These are phyloP conservation scores for Syncephalastrum contaminatum DNA, from an alignment of 371 early-diverging fungal genomes.

Conservation along the genomic window DNA sequence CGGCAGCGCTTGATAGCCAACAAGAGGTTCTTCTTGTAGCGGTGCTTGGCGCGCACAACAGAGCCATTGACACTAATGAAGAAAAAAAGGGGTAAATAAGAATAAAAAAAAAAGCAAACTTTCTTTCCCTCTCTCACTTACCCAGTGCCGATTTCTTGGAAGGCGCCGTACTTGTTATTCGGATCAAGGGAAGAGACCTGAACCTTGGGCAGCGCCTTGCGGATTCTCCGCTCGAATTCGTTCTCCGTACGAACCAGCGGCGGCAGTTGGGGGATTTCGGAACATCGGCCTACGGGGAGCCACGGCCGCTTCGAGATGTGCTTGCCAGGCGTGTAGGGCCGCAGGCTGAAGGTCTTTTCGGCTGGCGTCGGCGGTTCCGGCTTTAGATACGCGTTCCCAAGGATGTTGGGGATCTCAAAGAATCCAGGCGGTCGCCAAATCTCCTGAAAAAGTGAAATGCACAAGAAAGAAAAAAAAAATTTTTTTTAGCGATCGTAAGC, in stretches of 20 bases:
- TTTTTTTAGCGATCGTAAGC: too few relatives aligned
- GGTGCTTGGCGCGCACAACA: constrained; percentile 35
- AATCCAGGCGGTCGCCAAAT: constrained; percentile 48
- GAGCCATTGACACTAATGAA: constrained; percentile 42
- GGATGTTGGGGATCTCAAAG: constrained; percentile 49
- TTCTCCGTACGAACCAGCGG: constrained; percentile 41
- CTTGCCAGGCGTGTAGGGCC: constrained; percentile 33
- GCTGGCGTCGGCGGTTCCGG: constrained; percentile 25
- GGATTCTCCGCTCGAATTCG: constrained; percentile 39
- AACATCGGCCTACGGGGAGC: constrained; percentile 33
- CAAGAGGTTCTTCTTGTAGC: constrained; percentile 26
- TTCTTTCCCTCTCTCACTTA: constrained; percentile 6
- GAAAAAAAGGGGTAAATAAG: background rate
- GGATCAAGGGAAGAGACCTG: constrained; percentile 38
- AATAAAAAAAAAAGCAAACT: background rate
- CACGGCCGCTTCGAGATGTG: constrained; percentile 46
- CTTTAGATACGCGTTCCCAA: constrained; percentile 44
- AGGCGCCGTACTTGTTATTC: constrained; percentile 28
- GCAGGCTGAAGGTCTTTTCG: constrained; percentile 24
- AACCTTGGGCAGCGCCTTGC: constrained; percentile 38
- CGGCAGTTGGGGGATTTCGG: constrained; percentile 45
- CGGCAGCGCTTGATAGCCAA: constrained; percentile 50
- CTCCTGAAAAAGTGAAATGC: constrained; percentile 17
- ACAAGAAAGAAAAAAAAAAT: background rate
- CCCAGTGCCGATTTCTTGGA: constrained; percentile 48